These are phyloP conservation scores for Coniferiporia sulphurascens DNA, from an alignment of 1,284 basidiomycete genomes.

Conservation along the genomic window DNA sequence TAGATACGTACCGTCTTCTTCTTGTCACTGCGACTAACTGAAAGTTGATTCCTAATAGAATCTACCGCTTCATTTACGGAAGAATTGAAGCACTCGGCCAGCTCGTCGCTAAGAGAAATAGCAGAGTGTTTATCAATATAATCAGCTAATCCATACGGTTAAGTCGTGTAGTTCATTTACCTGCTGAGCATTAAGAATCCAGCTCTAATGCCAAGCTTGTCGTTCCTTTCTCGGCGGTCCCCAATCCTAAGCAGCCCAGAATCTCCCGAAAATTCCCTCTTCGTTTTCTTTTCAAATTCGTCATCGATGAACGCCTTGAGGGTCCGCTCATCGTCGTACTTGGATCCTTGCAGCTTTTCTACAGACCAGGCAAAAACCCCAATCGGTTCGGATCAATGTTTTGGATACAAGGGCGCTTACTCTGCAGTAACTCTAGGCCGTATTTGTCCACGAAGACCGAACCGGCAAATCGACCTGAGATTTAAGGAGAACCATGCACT, in stretches of 20 bases:
- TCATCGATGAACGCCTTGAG: constrained; percentile 61
- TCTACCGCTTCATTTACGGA: constrained; percentile 66
- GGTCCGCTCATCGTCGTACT: constrained; percentile 58
- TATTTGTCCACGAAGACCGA: constrained; percentile 66
- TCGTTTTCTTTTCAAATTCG: constrained; percentile 74
- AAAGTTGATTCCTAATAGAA: constrained; percentile 64
- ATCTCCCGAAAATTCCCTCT: constrained; percentile 63
- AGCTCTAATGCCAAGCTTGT: constrained; percentile 56
- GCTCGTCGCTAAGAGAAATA: constrained; percentile 38
- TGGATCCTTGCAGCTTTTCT: constrained; percentile 9
- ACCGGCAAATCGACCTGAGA: constrained; percentile 65
- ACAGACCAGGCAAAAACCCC: neutral
- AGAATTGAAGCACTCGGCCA: constrained; percentile 68
- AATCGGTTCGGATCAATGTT: neutral
- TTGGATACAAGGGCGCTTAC: neutral
- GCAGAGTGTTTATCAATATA: constrained; percentile 2
- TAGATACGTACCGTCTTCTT: constrained; percentile 22
- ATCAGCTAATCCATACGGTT: constrained; percentile 41
- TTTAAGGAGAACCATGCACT: neutral
- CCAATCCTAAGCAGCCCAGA: constrained; percentile 68
- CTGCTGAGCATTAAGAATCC: constrained; percentile 58
- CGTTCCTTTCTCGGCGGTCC: constrained; percentile 67
- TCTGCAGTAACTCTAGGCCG: neutral
- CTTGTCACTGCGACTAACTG: constrained; percentile 30
- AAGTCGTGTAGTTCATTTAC: neutral